Evolutionary conservation across 2,329 filamentous ascomycete species (phyloP).

Genomic region (Tolypocladium pustulatum): DNA sequence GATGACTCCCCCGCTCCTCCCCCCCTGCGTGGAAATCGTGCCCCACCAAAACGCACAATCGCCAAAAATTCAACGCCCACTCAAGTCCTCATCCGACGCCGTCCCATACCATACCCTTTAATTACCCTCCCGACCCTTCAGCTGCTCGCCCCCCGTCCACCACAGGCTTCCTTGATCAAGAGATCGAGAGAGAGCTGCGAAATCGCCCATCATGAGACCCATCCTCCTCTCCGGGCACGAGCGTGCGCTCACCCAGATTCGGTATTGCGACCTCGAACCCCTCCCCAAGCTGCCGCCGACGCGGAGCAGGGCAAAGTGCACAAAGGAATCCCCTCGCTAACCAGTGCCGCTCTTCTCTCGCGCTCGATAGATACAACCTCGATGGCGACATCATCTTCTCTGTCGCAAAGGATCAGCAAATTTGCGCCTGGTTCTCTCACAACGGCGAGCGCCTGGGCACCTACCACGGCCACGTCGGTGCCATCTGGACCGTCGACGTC

Average conservation of each 20-base stretch:
- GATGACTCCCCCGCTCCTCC: slow-evolving; percentile 2
- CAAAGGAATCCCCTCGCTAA: background rate
- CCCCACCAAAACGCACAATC: slow-evolving; percentile 37
- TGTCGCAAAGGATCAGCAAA: slow-evolving; percentile 88
- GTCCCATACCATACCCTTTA: slow-evolving; percentile 8
- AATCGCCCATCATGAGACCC: slow-evolving; percentile 70
- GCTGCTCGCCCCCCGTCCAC: slow-evolving; percentile 4
- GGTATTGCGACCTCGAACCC: slow-evolving; percentile 34
- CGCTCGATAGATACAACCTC: slow-evolving; percentile 59
- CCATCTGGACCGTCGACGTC: slow-evolving; percentile 97
- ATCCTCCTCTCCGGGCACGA: slow-evolving; percentile 95
- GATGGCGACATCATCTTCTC: slow-evolving; percentile 98
- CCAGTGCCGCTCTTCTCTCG: background rate
- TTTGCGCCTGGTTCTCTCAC: slow-evolving; percentile 94
- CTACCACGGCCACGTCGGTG: slow-evolving; percentile 93
- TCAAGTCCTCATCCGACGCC: slow-evolving; percentile 15
- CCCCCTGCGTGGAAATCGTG: slow-evolving; percentile 11
- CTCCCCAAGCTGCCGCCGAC: slow-evolving; percentile 3
- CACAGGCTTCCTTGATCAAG: slow-evolving; percentile 1
- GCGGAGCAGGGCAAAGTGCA: slow-evolving; percentile 7
- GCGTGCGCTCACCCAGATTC: slow-evolving; percentile 90
- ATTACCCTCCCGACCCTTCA: slow-evolving; percentile 10
- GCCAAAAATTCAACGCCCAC: slow-evolving; percentile 29
- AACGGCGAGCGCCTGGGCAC: slow-evolving; percentile 97
- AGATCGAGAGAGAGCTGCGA: slow-evolving; percentile 5